phyloP scores from a whole-genome alignment of 1,139 yeast genomes.

The Zhuliangozyma blackwelliae region DNA sequence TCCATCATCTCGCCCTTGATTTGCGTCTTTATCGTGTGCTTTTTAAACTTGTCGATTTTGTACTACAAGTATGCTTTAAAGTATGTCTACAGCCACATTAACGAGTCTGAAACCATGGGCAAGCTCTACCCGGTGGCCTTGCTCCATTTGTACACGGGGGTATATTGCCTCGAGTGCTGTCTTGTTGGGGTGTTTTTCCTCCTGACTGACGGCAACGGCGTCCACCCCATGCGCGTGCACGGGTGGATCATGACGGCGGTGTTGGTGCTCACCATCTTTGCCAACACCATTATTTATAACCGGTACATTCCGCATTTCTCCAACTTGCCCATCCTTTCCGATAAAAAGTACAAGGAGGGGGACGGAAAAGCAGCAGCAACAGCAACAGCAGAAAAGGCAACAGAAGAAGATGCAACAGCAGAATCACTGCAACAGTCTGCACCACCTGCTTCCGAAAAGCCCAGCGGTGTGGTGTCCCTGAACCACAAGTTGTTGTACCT shows the following conservation, averaged over 20 bases:
- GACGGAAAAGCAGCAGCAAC: neutral
- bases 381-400: too few species aligned
- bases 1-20: slow-evolving; percentile 77
- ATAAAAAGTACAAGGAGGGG: slow-evolving; percentile 9
- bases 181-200: slow-evolving; percentile 69
- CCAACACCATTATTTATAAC: slow-evolving; percentile 28
- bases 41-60: slow-evolving; percentile 52
- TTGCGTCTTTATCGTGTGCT: slow-evolving; percentile 54
- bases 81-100: slow-evolving; percentile 46
- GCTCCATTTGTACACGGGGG: slow-evolving; percentile 70
- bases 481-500: slow-evolving; percentile 21
- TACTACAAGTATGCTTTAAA: slow-evolving; percentile 69
- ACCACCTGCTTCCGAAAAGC: too few species aligned
- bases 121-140: slow-evolving; percentile 68
- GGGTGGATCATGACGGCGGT: slow-evolving; percentile 46
- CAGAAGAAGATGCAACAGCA: too few species aligned
- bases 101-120: slow-evolving; percentile 65
- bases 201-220: slow-evolving; percentile 43
- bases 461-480: slow-evolving; percentile 11
- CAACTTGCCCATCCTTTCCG: slow-evolving; percentile 25
- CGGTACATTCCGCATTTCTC: slow-evolving; percentile 26
- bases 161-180: slow-evolving; percentile 76
- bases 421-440: too few species aligned
- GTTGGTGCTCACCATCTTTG: slow-evolving; percentile 32
- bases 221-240: slow-evolving; percentile 29